Evolutionary conservation across 2,329 filamentous ascomycete species (phyloP).

Genomic region (Cladophialophora immunda): DNA sequence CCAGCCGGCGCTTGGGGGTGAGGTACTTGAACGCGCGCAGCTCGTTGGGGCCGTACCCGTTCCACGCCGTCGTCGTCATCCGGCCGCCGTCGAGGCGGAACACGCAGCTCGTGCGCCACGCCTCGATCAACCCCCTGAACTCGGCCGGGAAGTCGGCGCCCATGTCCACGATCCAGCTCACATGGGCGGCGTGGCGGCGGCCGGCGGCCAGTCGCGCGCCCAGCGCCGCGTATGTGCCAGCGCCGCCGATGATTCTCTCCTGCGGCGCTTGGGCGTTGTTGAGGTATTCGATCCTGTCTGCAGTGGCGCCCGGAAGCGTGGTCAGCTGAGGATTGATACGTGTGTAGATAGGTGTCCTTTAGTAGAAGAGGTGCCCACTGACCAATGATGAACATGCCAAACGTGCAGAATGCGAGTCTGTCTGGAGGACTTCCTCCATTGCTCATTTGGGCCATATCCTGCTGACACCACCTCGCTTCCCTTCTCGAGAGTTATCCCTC

Average conservation of each 20-base stretch:
- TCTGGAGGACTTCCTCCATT: constrained; percentile 9
- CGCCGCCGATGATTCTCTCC: constrained; percentile 84
- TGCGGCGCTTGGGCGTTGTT: constrained; percentile 68
- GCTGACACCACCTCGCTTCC: neutral
- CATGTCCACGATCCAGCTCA: constrained; percentile 91
- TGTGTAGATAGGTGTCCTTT: no score
- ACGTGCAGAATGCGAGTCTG: constrained; percentile 69
- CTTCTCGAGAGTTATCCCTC: neutral
- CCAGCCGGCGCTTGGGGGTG: constrained; percentile 84
- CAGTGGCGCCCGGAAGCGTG: no score
- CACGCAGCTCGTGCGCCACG: constrained; percentile 79
- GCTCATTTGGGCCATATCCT: neutral
- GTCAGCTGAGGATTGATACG: no score
- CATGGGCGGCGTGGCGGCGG: constrained; percentile 66
- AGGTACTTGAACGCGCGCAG: constrained; percentile 85
- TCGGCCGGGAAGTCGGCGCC: constrained; percentile 83
- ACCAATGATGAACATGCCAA: constrained; percentile 77
- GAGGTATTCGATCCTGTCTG: constrained; percentile 91
- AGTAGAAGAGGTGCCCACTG: no score
- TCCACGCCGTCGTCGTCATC: constrained; percentile 90
- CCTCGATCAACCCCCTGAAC: constrained; percentile 69
- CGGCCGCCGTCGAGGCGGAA: constrained; percentile 72
- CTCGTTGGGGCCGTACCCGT: constrained; percentile 78
- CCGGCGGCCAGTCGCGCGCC: constrained; percentile 90
- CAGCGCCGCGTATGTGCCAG: constrained; percentile 83